Evolutionary conservation across 768 basidiomycete genomes (phyloP), one percentile per base, ranked within the genome.

Genomic region (Pleurotus platypus): DNA sequence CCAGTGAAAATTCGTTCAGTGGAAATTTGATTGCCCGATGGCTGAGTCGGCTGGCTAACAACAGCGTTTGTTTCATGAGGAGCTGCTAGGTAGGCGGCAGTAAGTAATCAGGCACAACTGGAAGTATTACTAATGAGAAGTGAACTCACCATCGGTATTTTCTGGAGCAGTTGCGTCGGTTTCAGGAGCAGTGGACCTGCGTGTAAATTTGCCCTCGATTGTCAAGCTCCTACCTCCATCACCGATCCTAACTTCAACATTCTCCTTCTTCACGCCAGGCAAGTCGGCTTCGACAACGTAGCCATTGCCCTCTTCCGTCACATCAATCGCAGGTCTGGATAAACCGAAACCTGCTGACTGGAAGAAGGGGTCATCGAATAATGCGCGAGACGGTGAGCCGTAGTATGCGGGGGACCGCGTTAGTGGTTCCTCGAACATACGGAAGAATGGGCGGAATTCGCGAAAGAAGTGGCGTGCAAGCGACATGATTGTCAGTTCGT

Each of bases 251-350:
- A 92, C 78, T 56, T 89, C 80, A 7, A 91, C 66, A 63, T 90
- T 84, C 62, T 91, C 89, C 73, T 86, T 90, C 67, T 82, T 85
- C 24, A 92, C 83, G 0, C 90, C 89, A 18, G 90, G 90, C 24
- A 92, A 64, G 64, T 92, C 90, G 1, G 89, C 88, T 63, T 91
- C 86, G 42, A 92, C 72, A 51, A 89, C 60, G 61, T 87, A 91
- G 40, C 77, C 73, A 67, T 84, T 76, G 1, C 78, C 82, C 57
- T 85, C 79, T 61, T 92, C 90, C 2, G 78, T 75, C 6, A 92
- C 68, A 60, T 92, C 89, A 5, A 92, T 75, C 0, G 85, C 81
- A 13, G 89, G 87, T 26, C 79, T 74, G 42, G 75, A 56, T 54
- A 65, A 56, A 9, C 30, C 30, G 30, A 35, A 35, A 56, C 63